Evolutionary conservation across 129 eudicot species (phyloP).

Genomic region (Lactuca sativa): DNA sequence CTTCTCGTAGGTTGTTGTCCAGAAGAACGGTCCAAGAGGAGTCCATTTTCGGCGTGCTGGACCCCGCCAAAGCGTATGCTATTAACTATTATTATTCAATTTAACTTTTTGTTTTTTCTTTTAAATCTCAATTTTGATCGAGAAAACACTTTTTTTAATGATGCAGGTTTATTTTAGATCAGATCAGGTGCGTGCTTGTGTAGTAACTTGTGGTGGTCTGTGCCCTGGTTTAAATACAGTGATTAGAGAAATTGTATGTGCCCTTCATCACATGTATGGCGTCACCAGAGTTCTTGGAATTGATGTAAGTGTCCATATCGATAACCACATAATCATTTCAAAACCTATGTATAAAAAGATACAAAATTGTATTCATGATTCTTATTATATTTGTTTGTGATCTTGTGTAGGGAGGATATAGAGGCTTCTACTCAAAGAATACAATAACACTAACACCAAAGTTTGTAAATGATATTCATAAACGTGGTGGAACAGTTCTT

Average conservation of each 20-base stretch:
- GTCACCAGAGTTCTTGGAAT: conserved; percentile 77
- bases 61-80: conserved; percentile 69
- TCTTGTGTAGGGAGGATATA: conserved; percentile 77
- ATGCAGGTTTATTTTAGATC: conserved; percentile 73
- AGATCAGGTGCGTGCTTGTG: conserved; percentile 82
- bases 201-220: conserved; percentile 91
- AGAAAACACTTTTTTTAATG: conserved; percentile 8
- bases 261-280: conserved; percentile 83
- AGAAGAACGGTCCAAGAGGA: conserved; percentile 75
- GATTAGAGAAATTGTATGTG: conserved; percentile 84
- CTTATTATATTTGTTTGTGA: not conserved
- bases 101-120: not conserved
- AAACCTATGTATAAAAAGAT: too few species aligned
- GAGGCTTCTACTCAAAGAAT: conserved; percentile 83
- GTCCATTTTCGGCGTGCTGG: conserved; percentile 94
- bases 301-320: conserved; percentile 53
- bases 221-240: conserved; percentile 95
- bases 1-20: conserved; percentile 61
- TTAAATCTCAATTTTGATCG: not conserved
- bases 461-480: conserved; percentile 78
- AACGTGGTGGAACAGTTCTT: conserved; percentile 90
- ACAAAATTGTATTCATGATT: not conserved
- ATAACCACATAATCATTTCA: conserved; percentile 3
- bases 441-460: conserved; percentile 66
- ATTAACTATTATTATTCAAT: conserved; percentile 4